Evolutionary conservation across 306 rosid species (phyloP), one percentile per base, ranked within the genome.

Genomic region (Begonia masoniana): DNA sequence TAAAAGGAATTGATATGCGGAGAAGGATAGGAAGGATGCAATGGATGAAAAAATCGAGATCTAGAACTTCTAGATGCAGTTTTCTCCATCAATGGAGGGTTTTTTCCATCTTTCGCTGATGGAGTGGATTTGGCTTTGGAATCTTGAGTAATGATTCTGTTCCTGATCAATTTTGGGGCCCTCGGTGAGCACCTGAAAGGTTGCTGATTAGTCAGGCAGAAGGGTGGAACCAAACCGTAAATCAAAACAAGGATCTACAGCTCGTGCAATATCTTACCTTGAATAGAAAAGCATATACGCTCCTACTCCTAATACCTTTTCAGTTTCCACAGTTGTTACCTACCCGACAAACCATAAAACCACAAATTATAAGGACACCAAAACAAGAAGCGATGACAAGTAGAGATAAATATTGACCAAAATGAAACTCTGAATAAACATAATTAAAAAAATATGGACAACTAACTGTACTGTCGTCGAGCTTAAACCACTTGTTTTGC

Each of bases 221-320:
- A 31, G 9, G 39, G 39, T 7, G 39, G 39, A 31, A 31, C 39
- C 47, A 61, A 45, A 56, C 23, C 57, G 52, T 35, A 49, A 26
- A 31, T 31, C 35, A 31, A 31, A 31, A 31, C 39, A 31, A 31
- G 39, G 39, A 31, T 31, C 39, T 31, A 5, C 8, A 31, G 39
- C 39, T 31, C 39, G 39, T 19, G 39, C 53, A 55, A 68, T 17
- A 24, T 23, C 17, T 73, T 72, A 92, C 99, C 96, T 79, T 9
- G 96, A 82, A 68, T 92, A 92, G 36, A 92, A 75, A 74, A 92
- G 99, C 95, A 92, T 79, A 72, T 92, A 92, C 3, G 99, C 96
- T 55, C 93, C 93, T 74, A 77, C 81, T 13, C 65, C 72, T 70
- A 86, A 68, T 60, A 92, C 99, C 36, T 71, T 79, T 54, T 86